Evolutionary conservation across 352 stramenopile genomes (phyloP).

Genomic region (Phytophthora colocasiae): DNA sequence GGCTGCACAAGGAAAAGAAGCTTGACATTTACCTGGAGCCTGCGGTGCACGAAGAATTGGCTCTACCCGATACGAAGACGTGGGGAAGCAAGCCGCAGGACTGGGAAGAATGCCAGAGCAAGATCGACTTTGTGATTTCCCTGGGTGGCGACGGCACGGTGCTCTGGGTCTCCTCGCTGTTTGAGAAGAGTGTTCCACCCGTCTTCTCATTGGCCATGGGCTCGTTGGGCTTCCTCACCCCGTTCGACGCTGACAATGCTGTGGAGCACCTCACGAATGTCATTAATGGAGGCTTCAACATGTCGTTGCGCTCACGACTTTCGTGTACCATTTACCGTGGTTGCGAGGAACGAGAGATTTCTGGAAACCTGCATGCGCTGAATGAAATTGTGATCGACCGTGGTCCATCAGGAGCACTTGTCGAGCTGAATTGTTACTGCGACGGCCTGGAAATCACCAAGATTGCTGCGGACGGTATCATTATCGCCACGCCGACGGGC

Average conservation of each 20-base stretch:
- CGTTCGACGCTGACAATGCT: constrained; percentile 86
- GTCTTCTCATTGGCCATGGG: constrained; percentile 96
- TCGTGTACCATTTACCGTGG: constrained; percentile 75
- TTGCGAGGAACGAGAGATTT: constrained; percentile 57
- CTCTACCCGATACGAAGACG: constrained; percentile 62
- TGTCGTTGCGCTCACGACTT: constrained; percentile 82
- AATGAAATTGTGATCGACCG: constrained; percentile 99
- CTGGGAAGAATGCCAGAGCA: constrained; percentile 74
- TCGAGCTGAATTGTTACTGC: constrained; percentile 97
- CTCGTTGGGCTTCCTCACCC: constrained; percentile 96
- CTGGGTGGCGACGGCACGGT: constrained; percentile 96
- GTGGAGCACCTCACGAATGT: constrained; percentile 75
- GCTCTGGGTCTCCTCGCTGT: constrained; percentile 90
- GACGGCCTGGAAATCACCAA: constrained; percentile 97
- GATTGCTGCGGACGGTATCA: constrained; percentile 97
- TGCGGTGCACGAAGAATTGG: constrained; percentile 70
- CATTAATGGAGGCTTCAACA: constrained; percentile 85
- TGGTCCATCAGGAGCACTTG: constrained; percentile 89
- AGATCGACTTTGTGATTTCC: constrained; percentile 93
- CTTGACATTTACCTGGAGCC: constrained; percentile 82
- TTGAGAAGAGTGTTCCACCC: constrained; percentile 93
- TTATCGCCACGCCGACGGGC: constrained; percentile 98
- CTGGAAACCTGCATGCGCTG: constrained; percentile 91
- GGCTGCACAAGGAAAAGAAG: constrained; percentile 79
- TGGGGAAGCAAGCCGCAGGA: constrained; percentile 63